Base-by-base conservation (phyloP, 1,139 yeast species). In the Magnusiomyces suaveolens region DNA sequence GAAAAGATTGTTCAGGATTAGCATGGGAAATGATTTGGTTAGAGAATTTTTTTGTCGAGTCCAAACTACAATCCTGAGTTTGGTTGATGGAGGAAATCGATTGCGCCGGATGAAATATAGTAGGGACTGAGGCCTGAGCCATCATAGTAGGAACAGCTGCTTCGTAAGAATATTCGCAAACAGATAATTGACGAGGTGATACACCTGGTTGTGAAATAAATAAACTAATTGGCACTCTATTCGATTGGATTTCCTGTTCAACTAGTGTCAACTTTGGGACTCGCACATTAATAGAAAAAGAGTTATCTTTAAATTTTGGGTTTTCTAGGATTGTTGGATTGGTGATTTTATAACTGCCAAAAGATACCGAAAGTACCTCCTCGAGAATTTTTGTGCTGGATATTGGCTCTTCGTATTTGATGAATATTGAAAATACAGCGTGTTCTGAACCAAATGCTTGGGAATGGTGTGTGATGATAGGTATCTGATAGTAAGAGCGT, bases 311-410 rank as follows among this genome's bases (percentile, higher is more conserved):
- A 14, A 46, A 32, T 46, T 52, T 44, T 47, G 29, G 39, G 54
- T 25, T 26, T 26, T 39, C 25, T 14, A 52, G 48, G 38, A 52
- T 43, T 32, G 52, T 50, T 21, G 56, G 55, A 20, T 44, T 43
- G 12, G 54, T n/a, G 20, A 48, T 51, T n/a, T 58, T 52, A 48
- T 56, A 55, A 46, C 48, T 46, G 18, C 62, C 62, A 53, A 60
- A 57, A 20, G 57, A 54, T 24, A 60, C 54, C 32, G 55, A 41
- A 50, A 59, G 56, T 43, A 52, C 53, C 41, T 53, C 46, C 16
- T 52, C 55, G 33, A 52, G 51, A 21, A 55, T 41, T 3, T 51
- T 44, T 14, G 43, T 29, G 12, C 49, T 32, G 16, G 49, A 52
- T 21, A 52, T 57, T 32, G 55, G 51, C 18, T 57, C 55, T 16